phyloP scores from a whole-genome alignment of 1,284 basidiomycete genomes.

The Porogramme epimiltina region DNA sequence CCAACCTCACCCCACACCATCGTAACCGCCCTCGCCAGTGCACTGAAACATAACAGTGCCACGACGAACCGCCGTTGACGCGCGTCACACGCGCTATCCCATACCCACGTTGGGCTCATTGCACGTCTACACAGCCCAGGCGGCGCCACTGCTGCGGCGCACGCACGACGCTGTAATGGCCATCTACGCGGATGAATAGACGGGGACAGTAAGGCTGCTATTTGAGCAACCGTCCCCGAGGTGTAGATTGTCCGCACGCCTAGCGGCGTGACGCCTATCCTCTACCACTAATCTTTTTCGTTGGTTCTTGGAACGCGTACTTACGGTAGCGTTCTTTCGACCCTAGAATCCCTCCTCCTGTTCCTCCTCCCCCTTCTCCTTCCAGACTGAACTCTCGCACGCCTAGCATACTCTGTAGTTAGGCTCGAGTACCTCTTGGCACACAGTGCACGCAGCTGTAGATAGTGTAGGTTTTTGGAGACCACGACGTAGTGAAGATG shows the following conservation, averaged over 20 bases:
- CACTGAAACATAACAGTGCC: neutral
- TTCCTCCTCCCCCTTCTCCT: neutral
- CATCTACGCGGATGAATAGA: neutral
- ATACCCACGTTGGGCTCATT: neutral
- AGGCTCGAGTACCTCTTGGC: too few species aligned
- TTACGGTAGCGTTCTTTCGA: conserved; percentile 1
- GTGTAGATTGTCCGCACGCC: too few species aligned
- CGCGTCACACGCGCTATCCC: neutral
- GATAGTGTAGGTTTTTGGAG: too few species aligned
- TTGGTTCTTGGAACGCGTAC: neutral
- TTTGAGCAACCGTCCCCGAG: neutral
- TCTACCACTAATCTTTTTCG: neutral
- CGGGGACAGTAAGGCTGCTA: conserved; percentile 3
- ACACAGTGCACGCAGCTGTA: too few species aligned
- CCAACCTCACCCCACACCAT: neutral
- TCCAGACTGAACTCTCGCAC: too few species aligned
- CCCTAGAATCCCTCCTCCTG: conserved; percentile 1
- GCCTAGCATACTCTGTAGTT: too few species aligned
- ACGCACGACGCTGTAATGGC: neutral
- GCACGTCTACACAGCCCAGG: neutral
- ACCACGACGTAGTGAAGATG: too few species aligned
- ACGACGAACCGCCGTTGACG: conserved; percentile 2
- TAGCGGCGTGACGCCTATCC: too few species aligned
- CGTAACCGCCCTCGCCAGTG: conserved; percentile 4
- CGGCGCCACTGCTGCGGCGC: neutral